phyloP scores from a whole-genome alignment of 345 rosid species.

The Salix udensis region DNA sequence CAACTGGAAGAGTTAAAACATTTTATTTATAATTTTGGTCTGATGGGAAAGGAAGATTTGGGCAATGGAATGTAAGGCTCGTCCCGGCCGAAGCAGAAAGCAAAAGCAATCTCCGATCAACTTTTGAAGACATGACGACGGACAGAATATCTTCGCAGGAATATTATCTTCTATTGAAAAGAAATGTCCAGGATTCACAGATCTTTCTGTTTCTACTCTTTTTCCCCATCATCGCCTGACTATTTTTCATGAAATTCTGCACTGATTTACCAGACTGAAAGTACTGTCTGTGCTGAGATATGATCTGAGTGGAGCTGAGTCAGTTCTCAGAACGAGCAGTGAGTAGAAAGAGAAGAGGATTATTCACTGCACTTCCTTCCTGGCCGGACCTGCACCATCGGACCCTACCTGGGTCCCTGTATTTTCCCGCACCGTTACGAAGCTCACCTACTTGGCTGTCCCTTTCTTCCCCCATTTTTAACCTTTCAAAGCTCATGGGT shows the following conservation, averaged over 20 bases:
- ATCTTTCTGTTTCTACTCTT: too few relatives aligned
- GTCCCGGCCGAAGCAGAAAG: not conserved
- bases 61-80: not conserved
- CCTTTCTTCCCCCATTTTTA: not conserved
- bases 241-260: too few relatives aligned
- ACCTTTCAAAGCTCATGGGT: too few relatives aligned
- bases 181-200: not conserved
- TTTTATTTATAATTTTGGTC: too few relatives aligned
- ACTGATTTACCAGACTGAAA: too few relatives aligned
- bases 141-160: not conserved
- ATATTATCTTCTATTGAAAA: not conserved
- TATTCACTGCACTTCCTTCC: slow-evolving; percentile 18
- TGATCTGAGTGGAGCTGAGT: slow-evolving; percentile 41
- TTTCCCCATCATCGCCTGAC: not conserved
- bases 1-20: too few relatives aligned
- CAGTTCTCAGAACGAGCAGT: slow-evolving; percentile 27
- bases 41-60: not conserved
- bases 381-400: not conserved
- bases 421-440: not conserved
- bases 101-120: not conserved
- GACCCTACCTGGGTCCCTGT: not conserved
- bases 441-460: slow-evolving; percentile 4
- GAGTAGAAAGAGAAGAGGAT: slow-evolving; percentile 15
- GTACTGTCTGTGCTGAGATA: not conserved
- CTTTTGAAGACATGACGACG: not conserved